These are phyloP conservation scores for Obelidium mucronatum DNA, from an alignment of 192 early-diverging fungal species.

Conservation along the genomic window DNA sequence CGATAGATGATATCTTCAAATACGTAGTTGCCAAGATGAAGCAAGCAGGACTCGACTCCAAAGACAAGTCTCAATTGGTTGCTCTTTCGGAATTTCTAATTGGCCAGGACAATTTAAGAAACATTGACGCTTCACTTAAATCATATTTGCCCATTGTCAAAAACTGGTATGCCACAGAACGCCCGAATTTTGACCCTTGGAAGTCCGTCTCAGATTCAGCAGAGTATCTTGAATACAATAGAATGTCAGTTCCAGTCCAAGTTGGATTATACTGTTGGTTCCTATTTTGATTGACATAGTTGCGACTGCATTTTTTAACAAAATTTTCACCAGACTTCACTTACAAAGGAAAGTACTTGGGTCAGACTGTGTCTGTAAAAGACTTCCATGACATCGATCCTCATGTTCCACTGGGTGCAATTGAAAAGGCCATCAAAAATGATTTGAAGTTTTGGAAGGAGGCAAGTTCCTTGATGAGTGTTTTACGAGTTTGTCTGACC, in stretches of 20 bases:
- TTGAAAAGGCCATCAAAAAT: background rate
- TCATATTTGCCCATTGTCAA: background rate
- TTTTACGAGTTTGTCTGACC: too few species aligned
- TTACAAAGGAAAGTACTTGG: background rate
- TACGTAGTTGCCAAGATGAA: too few species aligned
- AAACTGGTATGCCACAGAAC: too few species aligned
- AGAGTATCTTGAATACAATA: too few species aligned
- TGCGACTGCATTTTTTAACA: too few species aligned
- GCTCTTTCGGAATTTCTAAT: too few species aligned
- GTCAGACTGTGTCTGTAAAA: background rate
- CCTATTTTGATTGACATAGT: background rate
- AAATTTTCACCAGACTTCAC: too few species aligned
- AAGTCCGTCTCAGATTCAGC: too few species aligned
- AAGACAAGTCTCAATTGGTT: too few species aligned
- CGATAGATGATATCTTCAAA: too few species aligned
- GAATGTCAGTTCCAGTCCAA: background rate
- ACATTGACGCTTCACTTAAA: background rate
- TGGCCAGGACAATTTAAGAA: background rate
- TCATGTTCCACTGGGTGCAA: background rate
- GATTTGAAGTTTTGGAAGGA: background rate
- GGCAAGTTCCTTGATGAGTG: background rate
- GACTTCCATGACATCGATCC: background rate
- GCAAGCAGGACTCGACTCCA: too few species aligned
- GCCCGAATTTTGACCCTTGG: too few species aligned
- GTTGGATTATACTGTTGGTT: background rate